Evolutionary conservation across 306 rosid species (phyloP).

Genomic region (Ziziphus jujuba): DNA sequence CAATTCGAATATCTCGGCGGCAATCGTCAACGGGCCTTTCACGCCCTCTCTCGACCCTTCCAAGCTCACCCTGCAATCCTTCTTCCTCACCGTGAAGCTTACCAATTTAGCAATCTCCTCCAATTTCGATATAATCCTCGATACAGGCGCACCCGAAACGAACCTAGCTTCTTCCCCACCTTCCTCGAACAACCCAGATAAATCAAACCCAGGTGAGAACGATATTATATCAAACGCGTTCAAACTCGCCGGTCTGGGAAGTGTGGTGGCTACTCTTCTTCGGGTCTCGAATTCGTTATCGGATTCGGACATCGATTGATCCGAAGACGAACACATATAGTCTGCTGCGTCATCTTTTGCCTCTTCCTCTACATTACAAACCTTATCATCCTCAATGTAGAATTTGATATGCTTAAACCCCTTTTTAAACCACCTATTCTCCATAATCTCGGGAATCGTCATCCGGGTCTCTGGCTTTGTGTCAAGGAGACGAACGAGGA

Average conservation of each 20-base stretch:
- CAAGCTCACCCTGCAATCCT: constrained; percentile 82
- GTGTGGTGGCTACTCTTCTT: constrained; percentile 20
- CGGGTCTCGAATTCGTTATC: constrained; percentile 38
- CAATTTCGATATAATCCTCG: constrained; percentile 68
- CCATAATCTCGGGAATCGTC: constrained; percentile 78
- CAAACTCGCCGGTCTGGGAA: constrained; percentile 74
- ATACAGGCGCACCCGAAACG: constrained; percentile 67
- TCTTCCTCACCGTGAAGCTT: constrained; percentile 82
- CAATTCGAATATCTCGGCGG: constrained; percentile 84
- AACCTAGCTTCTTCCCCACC: constrained; percentile 71
- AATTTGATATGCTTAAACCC: constrained; percentile 84
- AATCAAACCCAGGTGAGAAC: constrained; percentile 73
- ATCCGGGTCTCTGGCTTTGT: constrained; percentile 71
- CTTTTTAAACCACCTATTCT: constrained; percentile 85
- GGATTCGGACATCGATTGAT: constrained; percentile 39
- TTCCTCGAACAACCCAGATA: constrained; percentile 90
- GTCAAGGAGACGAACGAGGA: constrained; percentile 54
- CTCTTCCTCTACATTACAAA: constrained; percentile 61
- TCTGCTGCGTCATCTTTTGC: constrained; percentile 25
- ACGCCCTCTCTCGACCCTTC: constrained; percentile 81
- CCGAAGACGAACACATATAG: constrained; percentile 49
- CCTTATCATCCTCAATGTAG: constrained; percentile 80
- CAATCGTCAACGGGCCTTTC: constrained; percentile 81
- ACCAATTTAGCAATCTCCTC: constrained; percentile 82
- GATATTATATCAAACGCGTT: constrained; percentile 91